Conservation (phyloP, 2,329 filamentous ascomycete species). For the Pseudocercospora ulei region DNA sequence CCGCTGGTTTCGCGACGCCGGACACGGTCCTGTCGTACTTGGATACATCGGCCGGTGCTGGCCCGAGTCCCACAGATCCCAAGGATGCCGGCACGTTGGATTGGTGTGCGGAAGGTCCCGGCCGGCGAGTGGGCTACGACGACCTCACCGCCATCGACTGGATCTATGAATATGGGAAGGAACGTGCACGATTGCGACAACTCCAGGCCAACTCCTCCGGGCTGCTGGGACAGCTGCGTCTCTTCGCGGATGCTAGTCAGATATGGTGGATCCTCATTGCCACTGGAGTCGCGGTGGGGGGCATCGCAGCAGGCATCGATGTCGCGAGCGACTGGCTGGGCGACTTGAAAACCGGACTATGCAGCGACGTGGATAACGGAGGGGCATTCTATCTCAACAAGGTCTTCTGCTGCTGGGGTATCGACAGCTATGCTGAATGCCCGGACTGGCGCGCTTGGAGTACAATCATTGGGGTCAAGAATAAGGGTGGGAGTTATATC, state of each 20-base stretch:
- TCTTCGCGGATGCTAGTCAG: conserved; percentile 74
- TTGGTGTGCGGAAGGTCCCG: conserved; percentile 85
- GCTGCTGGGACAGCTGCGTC: conserved; percentile 60
- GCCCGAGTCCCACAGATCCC: conserved; percentile 33
- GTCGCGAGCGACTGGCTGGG: conserved; percentile 87
- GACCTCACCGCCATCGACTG: conserved; percentile 96
- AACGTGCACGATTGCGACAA: conserved; percentile 74
- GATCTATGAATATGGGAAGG: conserved; percentile 98
- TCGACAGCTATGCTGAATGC: conserved; percentile 70
- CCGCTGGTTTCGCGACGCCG: conserved; percentile 25
- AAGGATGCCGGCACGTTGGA: conserved; percentile 48
- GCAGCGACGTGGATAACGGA: conserved; percentile 63
- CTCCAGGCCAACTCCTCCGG: conserved; percentile 61
- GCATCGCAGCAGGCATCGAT: conserved; percentile 79
- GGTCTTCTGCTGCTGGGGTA: conserved; percentile 85
- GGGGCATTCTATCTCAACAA: conserved; percentile 82
- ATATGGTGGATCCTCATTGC: conserved; percentile 82
- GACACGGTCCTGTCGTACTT: conserved; percentile 39
- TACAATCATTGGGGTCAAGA: conserved; percentile 57
- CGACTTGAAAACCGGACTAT: conserved; percentile 84
- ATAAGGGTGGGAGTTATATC: conserved; percentile 62
- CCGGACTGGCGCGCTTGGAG: conserved; percentile 82
- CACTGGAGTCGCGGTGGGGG: conserved; percentile 73
- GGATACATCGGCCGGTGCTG: conserved; percentile 35
- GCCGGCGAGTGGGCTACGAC: conserved; percentile 84